Evolutionary conservation across 1,139 yeast species (phyloP).

Genomic region (Candida sp.): DNA sequence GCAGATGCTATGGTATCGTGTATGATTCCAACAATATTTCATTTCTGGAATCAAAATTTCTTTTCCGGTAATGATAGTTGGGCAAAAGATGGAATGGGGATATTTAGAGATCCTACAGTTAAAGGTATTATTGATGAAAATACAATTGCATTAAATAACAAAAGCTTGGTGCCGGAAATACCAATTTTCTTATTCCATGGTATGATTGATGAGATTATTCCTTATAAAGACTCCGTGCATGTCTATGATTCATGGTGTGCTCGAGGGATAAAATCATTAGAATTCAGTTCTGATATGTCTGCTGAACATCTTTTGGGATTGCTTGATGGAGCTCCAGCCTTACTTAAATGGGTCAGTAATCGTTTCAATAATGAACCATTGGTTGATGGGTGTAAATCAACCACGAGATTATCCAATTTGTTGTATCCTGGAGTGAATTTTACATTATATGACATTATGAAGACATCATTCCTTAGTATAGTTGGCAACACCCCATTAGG

Average conservation of each 20-base stretch:
- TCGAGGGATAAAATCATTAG: constrained; percentile 7
- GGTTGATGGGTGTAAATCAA: constrained; percentile 14
- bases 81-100: constrained; percentile 12
- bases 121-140: constrained; percentile 13
- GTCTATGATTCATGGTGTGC: constrained; percentile 18
- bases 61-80: constrained; percentile 12
- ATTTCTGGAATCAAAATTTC: neutral
- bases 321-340: constrained; percentile 15
- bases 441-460: neutral
- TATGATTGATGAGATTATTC: constrained; percentile 18
- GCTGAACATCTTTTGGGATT: constrained; percentile 13
- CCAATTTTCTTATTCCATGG: constrained; percentile 26
- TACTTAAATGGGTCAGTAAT: constrained; percentile 12
- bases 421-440: constrained; percentile 1
- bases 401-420: constrained; percentile 11
- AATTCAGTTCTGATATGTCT: constrained; percentile 7
- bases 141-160: constrained; percentile 12
- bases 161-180: constrained; percentile 15
- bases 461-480: neutral
- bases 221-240: constrained; percentile 14
- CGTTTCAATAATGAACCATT: constrained; percentile 10
- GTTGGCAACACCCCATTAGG: neutral
- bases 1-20: neutral
- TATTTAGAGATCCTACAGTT: constrained; percentile 10
- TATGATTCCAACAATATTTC: neutral